Evolutionary conservation across 352 stramenopile species (phyloP).

Genomic region (Phytophthora cactorum): DNA sequence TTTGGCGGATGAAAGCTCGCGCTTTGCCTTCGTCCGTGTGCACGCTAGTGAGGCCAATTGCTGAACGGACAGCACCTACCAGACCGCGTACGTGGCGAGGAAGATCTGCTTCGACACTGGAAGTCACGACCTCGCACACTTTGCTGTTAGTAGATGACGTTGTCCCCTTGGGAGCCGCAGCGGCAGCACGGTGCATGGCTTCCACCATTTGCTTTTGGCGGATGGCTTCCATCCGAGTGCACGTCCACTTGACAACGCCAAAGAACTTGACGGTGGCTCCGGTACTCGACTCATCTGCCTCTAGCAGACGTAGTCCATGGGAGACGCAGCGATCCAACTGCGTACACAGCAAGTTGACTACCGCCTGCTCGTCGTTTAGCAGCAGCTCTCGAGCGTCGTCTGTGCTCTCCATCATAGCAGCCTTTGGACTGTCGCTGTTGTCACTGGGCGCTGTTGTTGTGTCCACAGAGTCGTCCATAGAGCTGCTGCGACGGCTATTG

Average conservation of each 20-base stretch:
- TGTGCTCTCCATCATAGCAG: conserved; percentile 75
- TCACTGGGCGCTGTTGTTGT: conserved; percentile 16
- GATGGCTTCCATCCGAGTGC: conserved; percentile 76
- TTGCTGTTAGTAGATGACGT: conserved; percentile 35
- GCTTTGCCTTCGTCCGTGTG: conserved; percentile 78
- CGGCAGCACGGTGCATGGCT: conserved; percentile 58
- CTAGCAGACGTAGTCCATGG: conserved; percentile 71
- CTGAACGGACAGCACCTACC: conserved; percentile 61
- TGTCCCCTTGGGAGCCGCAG: conserved; percentile 10
- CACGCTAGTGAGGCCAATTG: conserved; percentile 70
- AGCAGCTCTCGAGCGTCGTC: conserved; percentile 73
- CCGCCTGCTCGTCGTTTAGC: conserved; percentile 71
- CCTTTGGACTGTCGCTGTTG: conserved; percentile 26
- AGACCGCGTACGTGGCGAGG: conserved; percentile 75
- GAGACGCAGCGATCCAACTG: conserved; percentile 73
- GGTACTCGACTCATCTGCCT: conserved; percentile 44
- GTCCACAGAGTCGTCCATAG: conserved; percentile 21
- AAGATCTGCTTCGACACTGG: conserved; percentile 73
- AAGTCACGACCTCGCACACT: conserved; percentile 72
- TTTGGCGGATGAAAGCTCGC: conserved; percentile 78
- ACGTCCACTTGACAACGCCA: conserved; percentile 87
- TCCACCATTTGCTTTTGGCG: conserved; percentile 72
- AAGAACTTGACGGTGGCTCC: conserved; percentile 86
- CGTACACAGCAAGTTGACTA: conserved; percentile 78
- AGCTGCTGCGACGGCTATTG: conserved; percentile 18